These are phyloP conservation scores for Phytopythium delawarense DNA, from an alignment of 352 stramenopile genomes.

Conservation along the genomic window DNA sequence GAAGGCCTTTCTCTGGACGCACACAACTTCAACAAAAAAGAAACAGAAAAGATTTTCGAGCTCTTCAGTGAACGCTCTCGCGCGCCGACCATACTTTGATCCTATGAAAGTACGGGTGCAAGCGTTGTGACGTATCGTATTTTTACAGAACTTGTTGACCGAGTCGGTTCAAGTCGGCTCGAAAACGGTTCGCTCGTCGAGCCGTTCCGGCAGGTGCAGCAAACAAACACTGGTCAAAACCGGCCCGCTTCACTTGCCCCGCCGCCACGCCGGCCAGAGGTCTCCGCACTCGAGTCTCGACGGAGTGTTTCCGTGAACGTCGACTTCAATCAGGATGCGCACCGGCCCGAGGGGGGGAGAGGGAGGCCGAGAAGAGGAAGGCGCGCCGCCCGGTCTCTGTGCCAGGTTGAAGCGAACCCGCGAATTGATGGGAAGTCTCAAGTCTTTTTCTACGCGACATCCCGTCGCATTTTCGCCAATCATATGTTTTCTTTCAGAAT, in stretches of 20 bases:
- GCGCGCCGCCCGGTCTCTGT: slow-evolving; percentile 13
- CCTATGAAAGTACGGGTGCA: background rate
- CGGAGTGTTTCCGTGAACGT: background rate
- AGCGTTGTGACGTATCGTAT: background rate
- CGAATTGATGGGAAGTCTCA: slow-evolving; percentile 5
- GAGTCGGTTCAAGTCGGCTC: background rate
- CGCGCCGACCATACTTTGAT: background rate
- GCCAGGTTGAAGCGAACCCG: slow-evolving; percentile 37
- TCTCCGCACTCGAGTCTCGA: background rate
- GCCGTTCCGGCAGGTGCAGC: too few species aligned
- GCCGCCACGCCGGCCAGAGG: background rate
- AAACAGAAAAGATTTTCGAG: slow-evolving; percentile 17
- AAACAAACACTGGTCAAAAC: background rate
- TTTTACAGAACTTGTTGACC: background rate
- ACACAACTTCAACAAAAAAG: slow-evolving; percentile 70
- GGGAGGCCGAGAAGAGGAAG: slow-evolving; percentile 2
- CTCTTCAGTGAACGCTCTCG: background rate
- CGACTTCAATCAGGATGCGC: slow-evolving; percentile 20
- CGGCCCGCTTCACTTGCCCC: too few species aligned
- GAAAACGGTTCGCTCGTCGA: background rate
- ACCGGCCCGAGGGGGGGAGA: background rate
- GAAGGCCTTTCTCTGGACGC: slow-evolving; percentile 21
- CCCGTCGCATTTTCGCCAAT: slow-evolving; percentile 7
- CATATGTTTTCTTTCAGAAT: slow-evolving; percentile 4
- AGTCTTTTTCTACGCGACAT: slow-evolving; percentile 13